Conservation (phyloP, 2,329 filamentous ascomycete species). For the Xylariaceae sp. region DNA sequence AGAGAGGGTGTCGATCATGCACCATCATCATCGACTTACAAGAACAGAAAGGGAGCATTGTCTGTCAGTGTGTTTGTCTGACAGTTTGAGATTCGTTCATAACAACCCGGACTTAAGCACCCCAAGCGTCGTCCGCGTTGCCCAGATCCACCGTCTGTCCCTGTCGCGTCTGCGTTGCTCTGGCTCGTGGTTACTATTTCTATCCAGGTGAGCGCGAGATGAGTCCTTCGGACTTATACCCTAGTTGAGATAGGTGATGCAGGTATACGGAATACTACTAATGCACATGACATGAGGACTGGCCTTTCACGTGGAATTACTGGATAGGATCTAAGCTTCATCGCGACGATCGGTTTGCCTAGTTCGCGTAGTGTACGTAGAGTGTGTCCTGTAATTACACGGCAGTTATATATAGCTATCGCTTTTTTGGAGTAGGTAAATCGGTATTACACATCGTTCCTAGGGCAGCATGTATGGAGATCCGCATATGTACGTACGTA, state of each 20-base stretch:
- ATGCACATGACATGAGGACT: background rate
- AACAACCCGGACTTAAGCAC: background rate
- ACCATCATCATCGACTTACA: too few relatives aligned
- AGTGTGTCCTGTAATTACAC: background rate
- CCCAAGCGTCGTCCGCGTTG: background rate
- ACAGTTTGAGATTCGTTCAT: too few relatives aligned
- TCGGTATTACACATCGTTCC: too few relatives aligned
- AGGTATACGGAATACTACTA: background rate
- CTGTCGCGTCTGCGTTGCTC: background rate
- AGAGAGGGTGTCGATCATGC: too few relatives aligned
- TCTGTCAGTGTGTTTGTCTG: too few relatives aligned
- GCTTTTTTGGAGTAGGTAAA: background rate
- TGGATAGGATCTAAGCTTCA: background rate
- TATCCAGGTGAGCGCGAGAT: slow-evolving; percentile 5
- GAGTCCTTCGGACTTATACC: slow-evolving; percentile 14
- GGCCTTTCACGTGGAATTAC: background rate
- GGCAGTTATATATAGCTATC: background rate
- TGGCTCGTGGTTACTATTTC: slow-evolving; percentile 17
- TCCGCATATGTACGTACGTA: too few relatives aligned
- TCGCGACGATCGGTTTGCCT: background rate
- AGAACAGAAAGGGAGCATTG: too few relatives aligned
- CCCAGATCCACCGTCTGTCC: background rate
- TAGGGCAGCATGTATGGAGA: too few relatives aligned
- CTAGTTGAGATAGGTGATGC: slow-evolving; percentile 13
- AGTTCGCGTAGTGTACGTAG: background rate